Percentiles rank a stretch among this genome's conserved stretches.
Evolutionary conservation across 306 rosid genomes (phyloP).

Genomic region (Cicer pinnatifidum): DNA sequence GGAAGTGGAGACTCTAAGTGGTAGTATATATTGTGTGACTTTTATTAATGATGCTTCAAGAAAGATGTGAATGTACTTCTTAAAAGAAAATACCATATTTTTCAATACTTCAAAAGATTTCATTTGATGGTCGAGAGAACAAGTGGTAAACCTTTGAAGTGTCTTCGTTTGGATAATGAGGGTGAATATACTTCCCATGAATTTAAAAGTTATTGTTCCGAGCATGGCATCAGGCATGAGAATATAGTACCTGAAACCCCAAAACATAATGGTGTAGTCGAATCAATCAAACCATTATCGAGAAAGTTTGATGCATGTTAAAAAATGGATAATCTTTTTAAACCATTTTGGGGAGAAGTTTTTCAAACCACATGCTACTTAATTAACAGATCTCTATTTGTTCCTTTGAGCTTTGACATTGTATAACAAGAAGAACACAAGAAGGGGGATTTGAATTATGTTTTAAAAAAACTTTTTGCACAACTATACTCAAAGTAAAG

Average conservation of each 20-base stretch:
- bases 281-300: neutral
- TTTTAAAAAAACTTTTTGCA: no score
- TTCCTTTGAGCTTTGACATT: conserved; percentile 3
- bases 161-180: neutral
- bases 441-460: no score
- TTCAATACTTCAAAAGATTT: neutral
- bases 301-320: neutral
- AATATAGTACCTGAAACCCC: neutral
- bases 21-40: neutral
- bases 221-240: neutral
- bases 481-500: no score
- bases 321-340: neutral
- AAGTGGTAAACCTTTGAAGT: neutral
- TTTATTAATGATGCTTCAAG: neutral
- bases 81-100: neutral
- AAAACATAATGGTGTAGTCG: neutral
- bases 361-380: neutral
- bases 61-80: neutral
- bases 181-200: neutral
- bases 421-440: no score
- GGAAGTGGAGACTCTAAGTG: neutral
- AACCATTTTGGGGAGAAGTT: neutral
- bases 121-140: neutral
- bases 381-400: neutral
- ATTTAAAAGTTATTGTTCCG: neutral